Conservation (phyloP, 208 protist genomes). For the Acanthamoeba castellanii region DNA sequence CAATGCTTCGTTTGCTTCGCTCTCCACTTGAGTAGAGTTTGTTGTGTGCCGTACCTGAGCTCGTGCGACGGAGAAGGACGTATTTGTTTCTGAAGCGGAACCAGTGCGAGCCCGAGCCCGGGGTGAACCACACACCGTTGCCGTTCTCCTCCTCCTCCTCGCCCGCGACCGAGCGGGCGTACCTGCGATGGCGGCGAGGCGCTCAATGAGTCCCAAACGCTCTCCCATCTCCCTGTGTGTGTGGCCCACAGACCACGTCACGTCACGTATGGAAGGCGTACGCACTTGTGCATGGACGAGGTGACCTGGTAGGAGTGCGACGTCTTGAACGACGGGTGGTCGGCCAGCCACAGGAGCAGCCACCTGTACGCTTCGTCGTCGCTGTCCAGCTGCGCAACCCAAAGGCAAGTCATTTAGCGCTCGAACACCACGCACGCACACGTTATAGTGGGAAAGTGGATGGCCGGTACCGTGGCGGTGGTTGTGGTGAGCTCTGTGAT, state of each 20-base stretch:
- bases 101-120: conserved; percentile 14
- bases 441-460: not conserved
- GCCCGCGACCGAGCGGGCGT: not conserved
- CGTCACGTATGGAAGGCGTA: too few relatives aligned
- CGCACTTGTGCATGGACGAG: not conserved
- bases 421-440: not conserved
- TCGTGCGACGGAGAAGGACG: not conserved
- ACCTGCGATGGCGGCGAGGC: not conserved
- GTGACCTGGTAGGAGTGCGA: conserved; percentile 15
- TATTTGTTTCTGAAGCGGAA: conserved; percentile 9
- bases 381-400: not conserved
- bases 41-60: not conserved
- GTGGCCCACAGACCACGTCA: too few relatives aligned
- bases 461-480: not conserved
- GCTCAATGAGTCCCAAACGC: not conserved
- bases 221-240: not conserved
- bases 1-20: not conserved
- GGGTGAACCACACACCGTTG: not conserved
- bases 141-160: conserved; percentile 15
- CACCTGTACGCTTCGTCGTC: conserved; percentile 18
- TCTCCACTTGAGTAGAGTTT: too few relatives aligned
- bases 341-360: conserved; percentile 40
- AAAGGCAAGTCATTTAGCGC: too few relatives aligned
- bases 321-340: conserved; percentile 50
- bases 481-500: not conserved